phyloP scores from a whole-genome alignment of 1,284 basidiomycete genomes.

The Uromyces viciae-fabae region DNA sequence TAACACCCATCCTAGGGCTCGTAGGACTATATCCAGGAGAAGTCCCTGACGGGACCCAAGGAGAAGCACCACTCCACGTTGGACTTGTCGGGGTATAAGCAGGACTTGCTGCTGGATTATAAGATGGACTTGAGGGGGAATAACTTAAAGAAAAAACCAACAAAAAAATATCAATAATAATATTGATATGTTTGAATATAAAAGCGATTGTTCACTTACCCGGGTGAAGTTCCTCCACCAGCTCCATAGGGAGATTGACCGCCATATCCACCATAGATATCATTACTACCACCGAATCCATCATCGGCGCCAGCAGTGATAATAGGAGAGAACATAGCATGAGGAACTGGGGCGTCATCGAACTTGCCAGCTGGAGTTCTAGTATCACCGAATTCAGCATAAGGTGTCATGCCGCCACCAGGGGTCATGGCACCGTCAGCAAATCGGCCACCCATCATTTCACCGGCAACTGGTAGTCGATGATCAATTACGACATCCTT shows the following conservation, averaged over 20 bases:
- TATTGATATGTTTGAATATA: neutral
- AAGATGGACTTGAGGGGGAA: constrained; percentile 64
- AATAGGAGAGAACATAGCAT: constrained; percentile 86
- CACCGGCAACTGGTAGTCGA: constrained; percentile 66
- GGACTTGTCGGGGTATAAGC: constrained; percentile 55
- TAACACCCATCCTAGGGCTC: constrained; percentile 52
- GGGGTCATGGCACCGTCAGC: constrained; percentile 86
- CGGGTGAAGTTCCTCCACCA: constrained; percentile 69
- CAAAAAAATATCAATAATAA: constrained; percentile 65
- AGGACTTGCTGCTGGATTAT: constrained; percentile 45
- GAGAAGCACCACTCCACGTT: constrained; percentile 51
- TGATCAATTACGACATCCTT: constrained; percentile 98
- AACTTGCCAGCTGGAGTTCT: constrained; percentile 48
- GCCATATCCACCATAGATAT: constrained; percentile 54
- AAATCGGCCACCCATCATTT: constrained; percentile 65
- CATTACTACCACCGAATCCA: constrained; percentile 67
- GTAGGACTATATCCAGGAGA: constrained; percentile 83
- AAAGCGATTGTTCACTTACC: constrained; percentile 48
- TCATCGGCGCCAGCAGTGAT: constrained; percentile 78
- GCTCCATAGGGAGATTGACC: constrained; percentile 48
- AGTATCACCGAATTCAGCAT: constrained; percentile 59
- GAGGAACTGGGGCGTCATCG: constrained; percentile 47
- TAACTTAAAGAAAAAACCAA: constrained; percentile 39
- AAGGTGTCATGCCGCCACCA: constrained; percentile 80
- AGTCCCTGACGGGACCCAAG: constrained; percentile 58